These are phyloP conservation scores for Sordaria brevicollis DNA, from an alignment of 495 filamentous ascomycete genomes.

Conservation along the genomic window DNA sequence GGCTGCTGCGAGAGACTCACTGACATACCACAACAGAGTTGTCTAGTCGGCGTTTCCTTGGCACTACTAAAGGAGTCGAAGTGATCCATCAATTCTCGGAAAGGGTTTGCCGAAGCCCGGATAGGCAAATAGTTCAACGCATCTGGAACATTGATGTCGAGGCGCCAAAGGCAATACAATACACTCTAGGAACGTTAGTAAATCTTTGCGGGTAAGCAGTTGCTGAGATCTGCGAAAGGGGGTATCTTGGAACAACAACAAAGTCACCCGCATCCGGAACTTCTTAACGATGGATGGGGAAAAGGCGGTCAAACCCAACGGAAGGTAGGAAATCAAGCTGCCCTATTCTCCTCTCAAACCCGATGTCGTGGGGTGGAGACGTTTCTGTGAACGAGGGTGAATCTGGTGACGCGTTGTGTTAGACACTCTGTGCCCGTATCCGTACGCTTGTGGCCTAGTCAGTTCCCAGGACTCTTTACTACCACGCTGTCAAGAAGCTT, in stretches of 20 bases:
- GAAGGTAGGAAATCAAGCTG: not conserved
- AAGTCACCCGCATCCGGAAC: not conserved
- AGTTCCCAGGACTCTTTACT: not conserved
- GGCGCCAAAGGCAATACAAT: not conserved
- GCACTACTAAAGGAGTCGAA: not conserved
- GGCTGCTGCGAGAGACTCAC: not conserved
- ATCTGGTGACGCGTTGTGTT: not conserved
- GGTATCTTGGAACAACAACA: not conserved
- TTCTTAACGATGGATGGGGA: not conserved
- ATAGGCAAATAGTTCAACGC: not conserved
- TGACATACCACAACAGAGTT: not conserved
- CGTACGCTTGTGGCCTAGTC: not conserved
- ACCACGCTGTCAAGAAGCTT: not conserved
- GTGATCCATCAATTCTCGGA: not conserved
- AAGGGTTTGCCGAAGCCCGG: not conserved
- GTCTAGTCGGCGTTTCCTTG: not conserved
- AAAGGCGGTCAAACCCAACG: not conserved
- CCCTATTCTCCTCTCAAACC: not conserved
- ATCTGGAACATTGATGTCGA: not conserved
- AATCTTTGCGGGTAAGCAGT: not conserved
- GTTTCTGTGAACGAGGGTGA: not conserved
- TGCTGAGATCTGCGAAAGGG: not conserved
- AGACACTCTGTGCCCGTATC: not conserved
- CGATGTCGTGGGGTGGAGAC: not conserved
- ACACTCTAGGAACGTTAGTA: not conserved